Base-by-base conservation (phyloP, 176 grass and related monocot genomes). In the Tuctoria greenei region DNA sequence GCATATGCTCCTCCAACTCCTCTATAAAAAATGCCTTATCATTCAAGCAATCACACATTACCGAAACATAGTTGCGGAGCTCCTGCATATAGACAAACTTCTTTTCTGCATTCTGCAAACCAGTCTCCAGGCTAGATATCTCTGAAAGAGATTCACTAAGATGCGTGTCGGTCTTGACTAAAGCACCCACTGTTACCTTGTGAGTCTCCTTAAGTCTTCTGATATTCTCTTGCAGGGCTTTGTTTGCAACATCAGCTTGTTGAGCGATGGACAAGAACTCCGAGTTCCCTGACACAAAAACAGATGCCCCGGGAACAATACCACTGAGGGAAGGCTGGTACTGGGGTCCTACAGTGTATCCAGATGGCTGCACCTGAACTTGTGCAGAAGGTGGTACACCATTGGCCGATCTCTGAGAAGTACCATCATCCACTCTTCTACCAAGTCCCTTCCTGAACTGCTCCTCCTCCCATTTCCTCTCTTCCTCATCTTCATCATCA, bases 61-160 rank as follows among this genome's bases (percentile, higher is more conserved):
- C 89, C 21, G 95, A 99, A 67, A 95, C 81, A 81, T 93, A 99
- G 21, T 95, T 79, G 10, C 89, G 86, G 42, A 95, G 89, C 73
- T 95, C 87, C 85, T 99, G 89, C 86, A 99, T 86, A 23, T 91
- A 99, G 15, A 92, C 84, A 69, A 95, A 95, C 56, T 95, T 99
- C 55, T 80, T 87, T 83, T 92, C 95, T 39, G 87, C 89, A 44
- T 76, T 69, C 73, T 99, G 79, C 68, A 95, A 44, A 40, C 87
- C 77, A 25, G 46, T 77, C 69, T 99, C 91, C 50, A 99, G 83
- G 74, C 36, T 84, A 55, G 91, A 78, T 51, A 95, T 90, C 74
- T 99, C 95, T n/a, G 88, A 90, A 73, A 99, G 89, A 42, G 95
- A 85, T 76, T 95, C 95, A 0, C 21, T 82, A 77, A 95, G 87